Conservation (phyloP, 2,329 filamentous ascomycete species). For the Meredithiella fracta region DNA sequence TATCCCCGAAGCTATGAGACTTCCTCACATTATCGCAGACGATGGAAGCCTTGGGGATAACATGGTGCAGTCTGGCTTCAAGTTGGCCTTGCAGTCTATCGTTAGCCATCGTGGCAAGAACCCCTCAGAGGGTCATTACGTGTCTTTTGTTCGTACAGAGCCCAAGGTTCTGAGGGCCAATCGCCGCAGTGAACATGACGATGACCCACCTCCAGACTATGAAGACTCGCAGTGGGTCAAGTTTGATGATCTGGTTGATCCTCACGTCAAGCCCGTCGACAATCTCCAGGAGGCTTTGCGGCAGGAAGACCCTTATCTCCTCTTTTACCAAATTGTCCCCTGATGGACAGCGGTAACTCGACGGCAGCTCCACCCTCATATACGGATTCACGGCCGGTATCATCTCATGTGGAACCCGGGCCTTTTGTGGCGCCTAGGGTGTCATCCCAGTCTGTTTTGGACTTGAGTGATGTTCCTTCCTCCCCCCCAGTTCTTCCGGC, state of each 20-base stretch:
- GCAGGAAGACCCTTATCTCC: slow-evolving; percentile 79
- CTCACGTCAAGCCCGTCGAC: slow-evolving; percentile 59
- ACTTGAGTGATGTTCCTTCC: too few species aligned
- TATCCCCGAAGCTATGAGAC: slow-evolving; percentile 62
- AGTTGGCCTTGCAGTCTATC: slow-evolving; percentile 76
- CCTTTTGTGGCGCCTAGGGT: neutral
- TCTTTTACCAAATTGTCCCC: slow-evolving; percentile 94
- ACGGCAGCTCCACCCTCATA: slow-evolving; percentile 44
- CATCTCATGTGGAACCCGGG: neutral
- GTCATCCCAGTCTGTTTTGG: too few species aligned
- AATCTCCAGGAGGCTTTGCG: slow-evolving; percentile 60
- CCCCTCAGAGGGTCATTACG: slow-evolving; percentile 67
- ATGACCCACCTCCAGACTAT: slow-evolving; percentile 46
- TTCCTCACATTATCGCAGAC: slow-evolving; percentile 71
- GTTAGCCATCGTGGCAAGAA: slow-evolving; percentile 66
- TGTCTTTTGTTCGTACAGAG: slow-evolving; percentile 68
- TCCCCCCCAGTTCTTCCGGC: too few species aligned
- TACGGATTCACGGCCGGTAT: slow-evolving; percentile 30
- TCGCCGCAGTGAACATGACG: slow-evolving; percentile 29
- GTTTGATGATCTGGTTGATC: slow-evolving; percentile 70
- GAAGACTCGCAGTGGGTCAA: slow-evolving; percentile 68
- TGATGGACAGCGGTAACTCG: slow-evolving; percentile 45
- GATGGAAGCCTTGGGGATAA: slow-evolving; percentile 22
- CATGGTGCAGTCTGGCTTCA: slow-evolving; percentile 74
- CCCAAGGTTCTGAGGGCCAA: slow-evolving; percentile 44